phyloP scores from a whole-genome alignment of 371 early-diverging fungal species.

The Parasitella parasitica region DNA sequence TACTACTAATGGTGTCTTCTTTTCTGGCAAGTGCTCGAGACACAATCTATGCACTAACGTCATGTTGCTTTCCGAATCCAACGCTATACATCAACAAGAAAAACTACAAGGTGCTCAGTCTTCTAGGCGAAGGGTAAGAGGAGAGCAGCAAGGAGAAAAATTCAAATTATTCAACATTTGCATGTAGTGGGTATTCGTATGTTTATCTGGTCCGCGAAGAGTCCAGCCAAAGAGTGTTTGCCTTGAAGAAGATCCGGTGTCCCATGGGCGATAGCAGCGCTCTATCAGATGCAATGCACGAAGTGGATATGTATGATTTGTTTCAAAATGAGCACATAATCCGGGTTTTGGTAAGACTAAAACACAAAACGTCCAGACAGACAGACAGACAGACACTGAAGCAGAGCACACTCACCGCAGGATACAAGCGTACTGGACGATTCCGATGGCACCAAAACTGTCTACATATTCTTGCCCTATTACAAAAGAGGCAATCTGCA shows the following conservation, averaged over 20 bases:
- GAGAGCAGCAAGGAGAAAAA: background rate
- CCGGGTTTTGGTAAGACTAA: constrained; percentile 56
- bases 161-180: background rate
- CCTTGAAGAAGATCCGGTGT: constrained; percentile 71
- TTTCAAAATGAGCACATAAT: constrained; percentile 68
- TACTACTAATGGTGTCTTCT: constrained; percentile 23
- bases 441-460: constrained; percentile 56
- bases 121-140: constrained; percentile 72
- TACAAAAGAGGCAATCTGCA: constrained; percentile 49
- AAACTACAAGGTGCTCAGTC: constrained; percentile 59
- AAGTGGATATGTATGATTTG: constrained; percentile 66
- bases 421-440: constrained; percentile 47
- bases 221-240: constrained; percentile 48
- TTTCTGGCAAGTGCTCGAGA: constrained; percentile 28
- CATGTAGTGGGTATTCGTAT: constrained; percentile 66
- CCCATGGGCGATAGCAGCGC: constrained; percentile 53
- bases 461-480: constrained; percentile 66
- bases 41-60: constrained; percentile 50
- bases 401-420: too few relatives aligned
- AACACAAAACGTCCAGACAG: background rate
- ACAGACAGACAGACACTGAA: background rate
- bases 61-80: constrained; percentile 62
- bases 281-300: constrained; percentile 63
- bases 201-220: constrained; percentile 68
- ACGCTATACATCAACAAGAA: constrained; percentile 55